Base-by-base conservation (phyloP, 257 asterid genomes). In the Gentiana straminea region DNA sequence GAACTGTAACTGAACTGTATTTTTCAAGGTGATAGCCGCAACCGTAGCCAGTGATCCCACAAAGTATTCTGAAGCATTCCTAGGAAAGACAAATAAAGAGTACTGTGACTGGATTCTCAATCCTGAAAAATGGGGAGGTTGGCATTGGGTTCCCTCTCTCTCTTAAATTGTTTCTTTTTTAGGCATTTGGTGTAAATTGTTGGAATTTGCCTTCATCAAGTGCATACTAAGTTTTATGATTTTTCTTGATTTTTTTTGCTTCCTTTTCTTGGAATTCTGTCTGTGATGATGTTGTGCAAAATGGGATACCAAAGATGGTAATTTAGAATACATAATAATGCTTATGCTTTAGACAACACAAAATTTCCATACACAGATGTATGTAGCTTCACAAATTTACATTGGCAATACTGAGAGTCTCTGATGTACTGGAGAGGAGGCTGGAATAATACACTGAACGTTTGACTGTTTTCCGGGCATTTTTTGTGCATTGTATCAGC, bases 101-200 rank as follows among this genome's bases (percentile, higher is more conserved):
- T 92, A 92, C 60, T 87, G 95, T 64, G 71, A 75, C 43, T 92
- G 98, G 98, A 92, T 92, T 72, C 85, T 84, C 58, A 68, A 81
- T 79, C 94, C 98, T 3, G 97, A 88, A 53, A 92, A 88, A 70
- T 92, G 97, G 98, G 98, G 98, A 80, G 98, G 98, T 91, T 41
- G 74, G 81, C 51, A 36, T 69, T 43, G 36, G 55, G 51, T 35
- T 5, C 24, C 38, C 59, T 47, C 35, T 49, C 59, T 59, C 48
- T 48, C 46, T 33, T 50, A 53, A 36, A 39, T 39, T 61, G 15
- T 43, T 59, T 44, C 13, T 59, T 24, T 6, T 36, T 7, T 24
- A 35, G 39, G 4, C 36, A 7, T 52, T 35, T 36, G 24, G 33
- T 9, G 32, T 61, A 24, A 13, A 60, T 7, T 4, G 3, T 41